Evolutionary conservation across 495 filamentous ascomycete species (phyloP).

Genomic region (Hypoxylon fragiforme): DNA sequence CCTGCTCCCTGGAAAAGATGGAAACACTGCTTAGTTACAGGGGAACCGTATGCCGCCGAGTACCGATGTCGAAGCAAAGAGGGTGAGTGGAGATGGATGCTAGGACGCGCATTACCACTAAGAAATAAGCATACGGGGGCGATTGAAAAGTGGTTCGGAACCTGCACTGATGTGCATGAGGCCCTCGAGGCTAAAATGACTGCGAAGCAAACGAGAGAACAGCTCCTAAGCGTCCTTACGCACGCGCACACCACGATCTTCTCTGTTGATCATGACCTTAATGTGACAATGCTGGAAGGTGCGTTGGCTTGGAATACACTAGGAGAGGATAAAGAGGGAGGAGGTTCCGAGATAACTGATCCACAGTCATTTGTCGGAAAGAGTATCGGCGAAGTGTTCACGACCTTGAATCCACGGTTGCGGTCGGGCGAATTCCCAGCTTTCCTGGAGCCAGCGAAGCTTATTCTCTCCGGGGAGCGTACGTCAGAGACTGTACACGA

Average conservation of each 20-base stretch:
- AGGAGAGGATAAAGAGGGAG: slow-evolving; percentile 25
- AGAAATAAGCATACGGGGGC: slow-evolving; percentile 59
- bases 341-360: slow-evolving; percentile 24
- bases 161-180: slow-evolving; percentile 70
- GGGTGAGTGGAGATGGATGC: slow-evolving; percentile 73
- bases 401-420: slow-evolving; percentile 37
- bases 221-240: slow-evolving; percentile 68
- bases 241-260: slow-evolving; percentile 71
- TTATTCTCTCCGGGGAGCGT: slow-evolving; percentile 57
- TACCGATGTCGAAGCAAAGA: slow-evolving; percentile 65
- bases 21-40: slow-evolving; percentile 61
- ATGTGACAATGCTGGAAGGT: slow-evolving; percentile 66
- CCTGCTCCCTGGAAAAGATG: slow-evolving; percentile 52
- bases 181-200: slow-evolving; percentile 61
- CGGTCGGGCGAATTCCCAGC: slow-evolving; percentile 43
- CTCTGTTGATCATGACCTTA: slow-evolving; percentile 59
- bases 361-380: slow-evolving; percentile 53
- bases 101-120: slow-evolving; percentile 65
- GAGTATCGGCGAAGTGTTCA: slow-evolving; percentile 63
- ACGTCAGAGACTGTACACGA: slow-evolving; percentile 54
- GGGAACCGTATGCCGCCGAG: slow-evolving; percentile 65
- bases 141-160: slow-evolving; percentile 73
- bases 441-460: slow-evolving; percentile 58
- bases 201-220: slow-evolving; percentile 61
- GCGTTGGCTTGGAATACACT: slow-evolving; percentile 55